A percentile compares a stretch with the other conserved stretches of the same genome.
Evolutionary conservation across 345 rosid species (phyloP).

Genomic region (Populus tremula): DNA sequence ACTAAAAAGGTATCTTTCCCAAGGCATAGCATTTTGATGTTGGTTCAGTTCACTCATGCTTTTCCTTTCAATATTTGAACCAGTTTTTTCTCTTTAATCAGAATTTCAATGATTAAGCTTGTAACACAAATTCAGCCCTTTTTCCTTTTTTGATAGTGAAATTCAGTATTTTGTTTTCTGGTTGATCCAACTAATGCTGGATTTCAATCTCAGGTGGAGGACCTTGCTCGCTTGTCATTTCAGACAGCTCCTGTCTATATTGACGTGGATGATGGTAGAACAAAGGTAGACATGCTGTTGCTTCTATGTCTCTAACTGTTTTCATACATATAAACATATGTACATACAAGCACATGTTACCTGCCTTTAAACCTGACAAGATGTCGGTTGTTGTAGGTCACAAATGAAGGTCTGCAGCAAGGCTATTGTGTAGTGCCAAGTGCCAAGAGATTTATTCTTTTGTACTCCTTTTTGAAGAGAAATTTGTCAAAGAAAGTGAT

Average conservation of each 20-base stretch:
- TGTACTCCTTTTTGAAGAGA: constrained; percentile 89
- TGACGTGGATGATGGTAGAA: constrained; percentile 94
- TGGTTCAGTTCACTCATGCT: not conserved
- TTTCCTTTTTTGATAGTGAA: not conserved
- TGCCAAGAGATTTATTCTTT: constrained; percentile 76
- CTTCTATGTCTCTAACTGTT: not conserved
- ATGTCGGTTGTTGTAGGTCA: constrained; percentile 53
- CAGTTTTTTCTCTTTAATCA: not conserved
- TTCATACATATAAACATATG: not conserved
- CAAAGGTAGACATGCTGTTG: constrained; percentile 48
- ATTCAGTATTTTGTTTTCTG: not conserved
- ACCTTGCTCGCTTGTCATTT: constrained; percentile 90
- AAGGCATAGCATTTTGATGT: not conserved
- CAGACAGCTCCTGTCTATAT: constrained; percentile 77
- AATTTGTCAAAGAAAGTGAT: constrained; percentile 83
- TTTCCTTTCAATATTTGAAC: not conserved
- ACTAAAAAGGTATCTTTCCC: constrained; percentile 67
- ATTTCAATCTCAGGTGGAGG: constrained; percentile 64
- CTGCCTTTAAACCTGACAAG: constrained; percentile 12
- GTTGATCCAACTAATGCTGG: not conserved
- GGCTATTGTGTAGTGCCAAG: constrained; percentile 89
- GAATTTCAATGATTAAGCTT: not conserved
- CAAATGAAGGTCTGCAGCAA: constrained; percentile 93
- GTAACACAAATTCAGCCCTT: too few species aligned
- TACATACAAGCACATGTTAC: not conserved